Percentiles rank a stretch among this genome's conserved stretches.
phyloP scores from a whole-genome alignment of 148 eudicot species.

The Simmondsia chinensis region DNA sequence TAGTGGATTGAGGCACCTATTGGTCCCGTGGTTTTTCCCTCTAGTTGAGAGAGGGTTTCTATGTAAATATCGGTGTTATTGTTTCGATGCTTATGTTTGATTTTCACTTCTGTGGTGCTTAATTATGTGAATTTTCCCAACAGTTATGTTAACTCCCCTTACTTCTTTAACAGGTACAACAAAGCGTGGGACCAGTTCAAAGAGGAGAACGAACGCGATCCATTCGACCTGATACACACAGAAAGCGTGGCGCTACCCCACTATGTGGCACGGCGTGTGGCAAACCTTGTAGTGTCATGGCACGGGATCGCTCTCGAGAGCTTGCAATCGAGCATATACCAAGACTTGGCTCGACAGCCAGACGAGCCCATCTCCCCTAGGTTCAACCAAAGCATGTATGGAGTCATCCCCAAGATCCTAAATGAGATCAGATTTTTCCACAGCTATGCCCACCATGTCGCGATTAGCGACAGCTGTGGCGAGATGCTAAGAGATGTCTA shows the following conservation, averaged over 20 bases:
- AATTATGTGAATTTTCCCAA: too few relatives aligned
- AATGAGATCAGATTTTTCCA: slow-evolving; percentile 70
- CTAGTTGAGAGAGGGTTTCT: too few relatives aligned
- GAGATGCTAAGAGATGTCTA: slow-evolving; percentile 61
- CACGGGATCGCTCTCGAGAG: slow-evolving; percentile 80
- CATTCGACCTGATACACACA: slow-evolving; percentile 69
- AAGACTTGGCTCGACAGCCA: slow-evolving; percentile 50
- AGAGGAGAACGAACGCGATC: slow-evolving; percentile 41
- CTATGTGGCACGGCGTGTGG: slow-evolving; percentile 34
- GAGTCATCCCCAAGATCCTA: slow-evolving; percentile 56
- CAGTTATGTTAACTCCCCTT: too few relatives aligned
- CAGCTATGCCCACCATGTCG: slow-evolving; percentile 65
- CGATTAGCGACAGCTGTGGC: slow-evolving; percentile 73
- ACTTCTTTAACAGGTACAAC: too few relatives aligned
- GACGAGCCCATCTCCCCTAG: slow-evolving; percentile 48
- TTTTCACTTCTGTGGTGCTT: too few relatives aligned
- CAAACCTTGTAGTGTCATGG: slow-evolving; percentile 79
- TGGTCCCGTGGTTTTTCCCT: too few relatives aligned
- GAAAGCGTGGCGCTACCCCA: slow-evolving; percentile 84
- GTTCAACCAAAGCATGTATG: slow-evolving; percentile 45
- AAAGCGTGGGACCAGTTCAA: slow-evolving; percentile 75
- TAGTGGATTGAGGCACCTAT: too few relatives aligned
- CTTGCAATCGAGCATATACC: slow-evolving; percentile 59
- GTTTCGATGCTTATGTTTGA: too few relatives aligned
- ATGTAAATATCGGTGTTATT: too few relatives aligned